A percentile compares a stretch with the other conserved stretches of the same genome.
Evolutionary conservation across 139 green algal species (phyloP).

Genomic region (Pseudopediastrum boryanum): DNA sequence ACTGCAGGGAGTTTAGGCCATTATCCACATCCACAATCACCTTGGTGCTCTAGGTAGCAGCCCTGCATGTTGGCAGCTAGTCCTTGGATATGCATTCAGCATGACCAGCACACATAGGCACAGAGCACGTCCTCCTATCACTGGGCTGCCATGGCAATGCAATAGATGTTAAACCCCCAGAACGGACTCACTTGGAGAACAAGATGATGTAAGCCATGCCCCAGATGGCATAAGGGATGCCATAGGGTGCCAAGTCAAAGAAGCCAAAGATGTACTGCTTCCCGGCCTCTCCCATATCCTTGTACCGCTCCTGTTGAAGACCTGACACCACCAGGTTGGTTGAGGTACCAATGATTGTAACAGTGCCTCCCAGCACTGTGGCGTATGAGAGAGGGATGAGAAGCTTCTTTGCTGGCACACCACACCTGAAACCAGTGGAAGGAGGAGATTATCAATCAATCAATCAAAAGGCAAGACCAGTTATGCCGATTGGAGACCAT

Average conservation of each 20-base stretch:
- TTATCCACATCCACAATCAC: too few relatives aligned
- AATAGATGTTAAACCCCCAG: too few relatives aligned
- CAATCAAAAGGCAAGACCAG: too few relatives aligned
- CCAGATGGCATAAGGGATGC: slow-evolving; percentile 43
- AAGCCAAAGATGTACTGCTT: slow-evolving; percentile 33
- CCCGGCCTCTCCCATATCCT: neutral
- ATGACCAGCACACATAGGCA: too few relatives aligned
- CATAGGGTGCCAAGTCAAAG: slow-evolving; percentile 67
- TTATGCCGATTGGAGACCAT: too few relatives aligned
- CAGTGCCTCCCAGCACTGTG: slow-evolving; percentile 77
- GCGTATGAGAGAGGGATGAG: slow-evolving; percentile 79
- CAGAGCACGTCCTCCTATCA: too few relatives aligned
- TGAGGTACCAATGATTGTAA: slow-evolving; percentile 81
- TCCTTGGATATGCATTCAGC: too few relatives aligned
- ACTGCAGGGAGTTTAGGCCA: too few relatives aligned
- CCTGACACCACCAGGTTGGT: slow-evolving; percentile 86
- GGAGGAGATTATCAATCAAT: neutral
- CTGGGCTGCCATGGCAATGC: too few relatives aligned
- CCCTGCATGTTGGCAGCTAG: too few relatives aligned
- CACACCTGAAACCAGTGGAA: slow-evolving; percentile 11
- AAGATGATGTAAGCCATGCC: slow-evolving; percentile 35
- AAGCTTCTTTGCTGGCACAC: slow-evolving; percentile 50
- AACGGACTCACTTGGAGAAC: slow-evolving; percentile 39
- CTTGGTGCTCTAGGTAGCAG: too few relatives aligned
- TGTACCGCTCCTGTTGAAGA: slow-evolving; percentile 39